Percentiles rank a stretch among this genome's conserved stretches.
Conservation (phyloP, 495 filamentous ascomycete genomes). For the Penicillium turbatum region DNA sequence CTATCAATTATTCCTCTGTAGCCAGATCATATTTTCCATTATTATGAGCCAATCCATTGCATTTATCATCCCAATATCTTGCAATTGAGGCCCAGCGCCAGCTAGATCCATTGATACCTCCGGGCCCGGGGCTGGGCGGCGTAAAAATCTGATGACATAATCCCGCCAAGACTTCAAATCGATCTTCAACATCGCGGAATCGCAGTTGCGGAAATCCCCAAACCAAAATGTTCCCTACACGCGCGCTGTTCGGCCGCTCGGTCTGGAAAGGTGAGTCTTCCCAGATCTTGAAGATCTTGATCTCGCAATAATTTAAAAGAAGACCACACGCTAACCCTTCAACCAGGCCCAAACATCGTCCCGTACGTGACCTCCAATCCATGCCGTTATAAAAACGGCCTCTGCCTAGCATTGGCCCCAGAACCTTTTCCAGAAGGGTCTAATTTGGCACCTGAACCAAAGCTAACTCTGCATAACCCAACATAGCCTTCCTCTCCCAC, state of each 20-base stretch:
- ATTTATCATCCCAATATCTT: neutral
- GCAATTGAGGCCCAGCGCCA: neutral
- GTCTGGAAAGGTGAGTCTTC: conserved; percentile 64
- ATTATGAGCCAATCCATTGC: neutral
- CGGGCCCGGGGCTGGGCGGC: neutral
- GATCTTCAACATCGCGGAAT: conserved; percentile 23
- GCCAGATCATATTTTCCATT: neutral
- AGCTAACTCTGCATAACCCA: neutral
- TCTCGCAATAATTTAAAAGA: neutral
- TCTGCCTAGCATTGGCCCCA: neutral
- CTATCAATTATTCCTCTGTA: neutral
- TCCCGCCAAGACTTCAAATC: conserved; percentile 7
- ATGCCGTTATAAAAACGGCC: neutral
- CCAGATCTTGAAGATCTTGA: neutral
- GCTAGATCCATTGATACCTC: neutral
- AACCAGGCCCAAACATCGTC: conserved; percentile 52
- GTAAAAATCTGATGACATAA: conserved; percentile 18
- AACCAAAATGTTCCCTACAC: conserved; percentile 56
- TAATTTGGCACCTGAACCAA: neutral
- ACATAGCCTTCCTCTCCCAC: conserved; percentile 42
- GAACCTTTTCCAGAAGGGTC: neutral
- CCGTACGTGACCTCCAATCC: conserved; percentile 39
- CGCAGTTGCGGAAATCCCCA: conserved; percentile 11
- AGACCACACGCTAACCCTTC: conserved; percentile 16
- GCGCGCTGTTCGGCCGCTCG: conserved; percentile 58